Evolutionary conservation across 495 filamentous ascomycete genomes (phyloP), one percentile per base, ranked within the genome.

Genomic region (Recurvomyces mirabilis): DNA sequence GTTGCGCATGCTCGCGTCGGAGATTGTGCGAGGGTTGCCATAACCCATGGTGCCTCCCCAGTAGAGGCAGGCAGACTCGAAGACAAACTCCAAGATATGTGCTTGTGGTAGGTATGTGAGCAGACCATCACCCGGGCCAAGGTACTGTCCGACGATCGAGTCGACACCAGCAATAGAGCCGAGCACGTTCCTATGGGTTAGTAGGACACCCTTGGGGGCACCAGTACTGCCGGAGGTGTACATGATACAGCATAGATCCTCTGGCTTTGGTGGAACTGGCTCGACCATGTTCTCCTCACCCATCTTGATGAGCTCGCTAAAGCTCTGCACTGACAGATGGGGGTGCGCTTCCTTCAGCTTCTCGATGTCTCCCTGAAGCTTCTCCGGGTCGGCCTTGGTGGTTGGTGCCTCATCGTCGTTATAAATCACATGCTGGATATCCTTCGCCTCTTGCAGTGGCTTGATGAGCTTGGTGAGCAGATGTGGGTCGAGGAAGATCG

Each of bases 221-320:
- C 91, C 91, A 4, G 91, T 98, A n/a, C 89, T 94, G 32, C 91
- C 91, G 23, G 91, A 96, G 1, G 91, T 98, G 69, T 96, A 98
- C 91, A 98, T 98, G 63, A 98, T 93, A 61, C 91, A 94, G 72
- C 83, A 91, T 11, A 98, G 75, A 60, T 94, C 89, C 38, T 94
- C 84, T 1, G 84, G 73, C 20, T 68, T 64, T 3, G 91, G 88
- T 29, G 87, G 82, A 14, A 84, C 78, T 14, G 84, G 76, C 7
- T 95, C 88, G 34, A 78, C 75, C 7, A 74, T 78, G 58, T 93
- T 91, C 49, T 84, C 78, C 62, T 87, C 74, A 55, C 91, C 91
- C 32, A 83, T 67, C 65, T 91, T 79, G 49, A 75, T 63, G 46
- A 98, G 66, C 30, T 95, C 87, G 41, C 94, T 85, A 52, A 91